Evolutionary conservation across 352 stramenopile species (phyloP).

Genomic region (Pythium aquatile): DNA sequence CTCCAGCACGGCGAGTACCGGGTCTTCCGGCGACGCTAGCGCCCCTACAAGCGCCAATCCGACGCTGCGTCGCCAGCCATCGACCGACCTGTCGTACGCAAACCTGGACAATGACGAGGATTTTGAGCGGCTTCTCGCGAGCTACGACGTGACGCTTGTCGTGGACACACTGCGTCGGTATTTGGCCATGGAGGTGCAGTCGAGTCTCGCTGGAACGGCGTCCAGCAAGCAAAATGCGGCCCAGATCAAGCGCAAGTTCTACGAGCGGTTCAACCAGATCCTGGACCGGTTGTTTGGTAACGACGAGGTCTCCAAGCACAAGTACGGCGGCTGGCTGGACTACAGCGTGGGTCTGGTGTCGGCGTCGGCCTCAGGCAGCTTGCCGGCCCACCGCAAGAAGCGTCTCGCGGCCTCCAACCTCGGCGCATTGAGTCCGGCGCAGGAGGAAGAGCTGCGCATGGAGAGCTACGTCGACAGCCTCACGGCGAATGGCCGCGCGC

Average conservation of each 20-base stretch:
- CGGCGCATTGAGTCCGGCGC: slow-evolving; percentile 25
- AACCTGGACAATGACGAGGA: slow-evolving; percentile 66
- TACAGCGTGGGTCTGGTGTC: slow-evolving; percentile 55
- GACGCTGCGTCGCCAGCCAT: slow-evolving; percentile 15
- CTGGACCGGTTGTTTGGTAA: slow-evolving; percentile 76
- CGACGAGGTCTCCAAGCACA: slow-evolving; percentile 73
- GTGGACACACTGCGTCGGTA: slow-evolving; percentile 66
- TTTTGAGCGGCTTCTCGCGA: slow-evolving; percentile 58
- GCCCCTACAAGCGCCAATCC: slow-evolving; percentile 6
- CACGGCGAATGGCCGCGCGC: slow-evolving; percentile 44
- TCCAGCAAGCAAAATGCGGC: slow-evolving; percentile 74
- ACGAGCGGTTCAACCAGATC: slow-evolving; percentile 86
- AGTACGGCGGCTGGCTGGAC: slow-evolving; percentile 82
- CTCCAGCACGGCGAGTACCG: slow-evolving; percentile 9
- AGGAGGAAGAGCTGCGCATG: slow-evolving; percentile 51
- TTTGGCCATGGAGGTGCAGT: slow-evolving; percentile 66
- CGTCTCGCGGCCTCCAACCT: slow-evolving; percentile 39
- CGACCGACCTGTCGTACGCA: slow-evolving; percentile 23
- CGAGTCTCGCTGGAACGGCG: slow-evolving; percentile 39
- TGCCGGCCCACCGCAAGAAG: slow-evolving; percentile 38
- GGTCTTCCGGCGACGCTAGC: slow-evolving; percentile 10
- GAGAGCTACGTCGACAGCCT: slow-evolving; percentile 53
- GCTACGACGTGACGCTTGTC: slow-evolving; percentile 63
- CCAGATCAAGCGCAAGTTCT: slow-evolving; percentile 79
- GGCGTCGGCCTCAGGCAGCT: background rate